Conservation (phyloP, 495 filamentous ascomycete genomes). For the Oidiodendron maius region DNA sequence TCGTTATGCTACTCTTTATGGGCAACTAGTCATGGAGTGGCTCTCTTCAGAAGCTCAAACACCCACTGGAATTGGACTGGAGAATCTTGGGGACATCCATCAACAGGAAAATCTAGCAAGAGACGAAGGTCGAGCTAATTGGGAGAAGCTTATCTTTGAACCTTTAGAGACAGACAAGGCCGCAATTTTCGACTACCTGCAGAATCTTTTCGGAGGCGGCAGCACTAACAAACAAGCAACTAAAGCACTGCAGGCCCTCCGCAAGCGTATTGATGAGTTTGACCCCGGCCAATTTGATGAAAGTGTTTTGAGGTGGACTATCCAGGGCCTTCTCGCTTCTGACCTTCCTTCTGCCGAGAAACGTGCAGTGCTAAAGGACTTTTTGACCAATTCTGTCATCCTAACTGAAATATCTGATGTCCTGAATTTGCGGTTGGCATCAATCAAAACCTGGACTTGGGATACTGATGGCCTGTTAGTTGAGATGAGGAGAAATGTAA, state of each 20-base stretch:
- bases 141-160: slow-evolving; percentile 56
- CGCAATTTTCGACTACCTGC: slow-evolving; percentile 44
- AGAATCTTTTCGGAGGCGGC: slow-evolving; percentile 41
- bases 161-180: slow-evolving; percentile 36
- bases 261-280: slow-evolving; percentile 37
- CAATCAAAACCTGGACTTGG: slow-evolving; percentile 58
- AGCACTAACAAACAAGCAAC: slow-evolving; percentile 21
- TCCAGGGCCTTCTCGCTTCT: slow-evolving; percentile 45
- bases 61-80: slow-evolving; percentile 9
- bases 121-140: slow-evolving; percentile 39
- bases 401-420: slow-evolving; percentile 58
- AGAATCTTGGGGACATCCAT: slow-evolving; percentile 31
- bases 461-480: slow-evolving; percentile 40
- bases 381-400: slow-evolving; percentile 49
- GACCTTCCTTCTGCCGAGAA: slow-evolving; percentile 58
- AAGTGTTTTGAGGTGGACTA: slow-evolving; percentile 40
- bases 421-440: slow-evolving; percentile 58
- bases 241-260: slow-evolving; percentile 39
- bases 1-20: slow-evolving; percentile 57
- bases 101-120: slow-evolving; percentile 42
- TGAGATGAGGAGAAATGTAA: slow-evolving; percentile 50
- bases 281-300: slow-evolving; percentile 39
- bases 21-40: slow-evolving; percentile 59
- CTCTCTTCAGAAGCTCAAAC: slow-evolving; percentile 26
- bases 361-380: slow-evolving; percentile 50